Conservation (phyloP, 495 filamentous ascomycete species). For the Trichoderma asperelloides region DNA sequence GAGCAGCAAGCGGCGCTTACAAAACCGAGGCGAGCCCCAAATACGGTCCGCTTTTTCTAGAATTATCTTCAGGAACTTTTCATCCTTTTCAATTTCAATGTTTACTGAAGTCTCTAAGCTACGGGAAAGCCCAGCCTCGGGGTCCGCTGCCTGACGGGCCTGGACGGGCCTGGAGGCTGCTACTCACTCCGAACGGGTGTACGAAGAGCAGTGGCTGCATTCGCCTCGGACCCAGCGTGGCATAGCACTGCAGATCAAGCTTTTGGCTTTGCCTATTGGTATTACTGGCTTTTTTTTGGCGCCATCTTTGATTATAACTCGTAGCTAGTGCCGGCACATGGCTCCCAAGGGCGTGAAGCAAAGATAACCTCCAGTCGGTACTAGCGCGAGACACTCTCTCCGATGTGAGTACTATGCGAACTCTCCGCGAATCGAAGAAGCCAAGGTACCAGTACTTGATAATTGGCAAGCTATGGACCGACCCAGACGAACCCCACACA, state of each 20-base stretch:
- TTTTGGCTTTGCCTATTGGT: not conserved
- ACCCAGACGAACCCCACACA: not conserved
- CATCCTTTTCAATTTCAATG: not conserved
- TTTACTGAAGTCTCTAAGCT: not conserved
- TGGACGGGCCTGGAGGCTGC: not conserved
- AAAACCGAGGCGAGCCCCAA: constrained; percentile 9
- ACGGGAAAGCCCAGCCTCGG: not conserved
- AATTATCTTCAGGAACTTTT: constrained; percentile 4
- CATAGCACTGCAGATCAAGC: not conserved
- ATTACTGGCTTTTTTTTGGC: not conserved
- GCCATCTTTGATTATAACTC: not conserved
- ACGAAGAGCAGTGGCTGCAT: not conserved
- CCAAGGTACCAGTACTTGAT: not conserved
- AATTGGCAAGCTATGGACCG: not conserved
- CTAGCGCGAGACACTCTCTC: not conserved
- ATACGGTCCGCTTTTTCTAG: constrained; percentile 5
- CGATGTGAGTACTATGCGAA: not conserved
- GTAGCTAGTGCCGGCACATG: constrained; percentile 1
- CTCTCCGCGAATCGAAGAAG: not conserved
- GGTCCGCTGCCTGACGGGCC: not conserved
- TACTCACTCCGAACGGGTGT: not conserved
- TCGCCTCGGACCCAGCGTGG: not conserved
- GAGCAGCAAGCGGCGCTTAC: constrained; percentile 26
- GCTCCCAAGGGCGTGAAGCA: not conserved
- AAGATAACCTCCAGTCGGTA: not conserved